Percentiles rank a stretch among this genome's conserved stretches.
Conservation (phyloP, 148 eudicot species). For the Cornus kousa region DNA sequence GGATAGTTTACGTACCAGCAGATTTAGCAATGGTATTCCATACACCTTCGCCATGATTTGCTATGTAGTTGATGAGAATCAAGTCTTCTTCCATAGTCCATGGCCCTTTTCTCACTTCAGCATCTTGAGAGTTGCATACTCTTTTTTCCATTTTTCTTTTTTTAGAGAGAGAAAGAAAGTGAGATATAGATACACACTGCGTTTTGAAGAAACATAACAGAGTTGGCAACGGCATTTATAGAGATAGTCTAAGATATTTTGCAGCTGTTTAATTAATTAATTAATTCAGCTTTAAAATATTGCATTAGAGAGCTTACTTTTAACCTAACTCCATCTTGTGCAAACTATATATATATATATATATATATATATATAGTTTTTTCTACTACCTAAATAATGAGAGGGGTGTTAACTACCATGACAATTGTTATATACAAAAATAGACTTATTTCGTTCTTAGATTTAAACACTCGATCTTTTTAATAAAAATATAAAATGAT, state of each 20-base stretch:
- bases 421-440: no score
- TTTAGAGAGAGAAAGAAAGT: slow-evolving; percentile 8
- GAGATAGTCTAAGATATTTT: slow-evolving; percentile 24
- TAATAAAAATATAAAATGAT: no score
- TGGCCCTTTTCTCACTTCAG: slow-evolving; percentile 91
- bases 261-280: neutral
- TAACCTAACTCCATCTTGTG: slow-evolving; percentile 10
- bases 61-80: slow-evolving; percentile 84
- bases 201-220: slow-evolving; percentile 26
- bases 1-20: slow-evolving; percentile 52
- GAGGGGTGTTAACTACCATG: no score
- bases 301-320: slow-evolving; percentile 1
- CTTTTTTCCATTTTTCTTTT: slow-evolving; percentile 52
- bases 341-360: no score
- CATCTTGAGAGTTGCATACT: slow-evolving; percentile 52
- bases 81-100: slow-evolving; percentile 99
- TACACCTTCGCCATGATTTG: slow-evolving; percentile 94
- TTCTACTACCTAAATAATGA: no score
- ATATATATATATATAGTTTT: no score
- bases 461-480: no score
- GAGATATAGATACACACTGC: neutral
- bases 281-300: slow-evolving; percentile 14
- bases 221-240: slow-evolving; percentile 43
- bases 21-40: slow-evolving; percentile 88
- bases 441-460: no score